Conservation (phyloP, 352 stramenopile genomes). For the Phytopythium ostracodes region DNA sequence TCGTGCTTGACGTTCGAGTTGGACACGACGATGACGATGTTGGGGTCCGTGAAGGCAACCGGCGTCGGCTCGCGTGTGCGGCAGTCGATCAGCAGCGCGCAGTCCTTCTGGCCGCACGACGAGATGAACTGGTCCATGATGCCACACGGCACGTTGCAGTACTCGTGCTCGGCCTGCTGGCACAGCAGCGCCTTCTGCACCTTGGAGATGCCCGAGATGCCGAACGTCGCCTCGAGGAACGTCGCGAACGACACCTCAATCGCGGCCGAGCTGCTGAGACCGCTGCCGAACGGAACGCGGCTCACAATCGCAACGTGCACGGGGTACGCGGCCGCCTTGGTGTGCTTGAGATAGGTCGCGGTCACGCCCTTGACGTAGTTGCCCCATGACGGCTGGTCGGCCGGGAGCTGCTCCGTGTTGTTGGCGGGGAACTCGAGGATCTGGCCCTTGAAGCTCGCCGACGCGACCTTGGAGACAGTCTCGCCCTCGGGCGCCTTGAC, state of each 20-base stretch:
- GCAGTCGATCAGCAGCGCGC: conserved; percentile 94
- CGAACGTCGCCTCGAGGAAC: conserved; percentile 89
- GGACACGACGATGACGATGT: conserved; percentile 83
- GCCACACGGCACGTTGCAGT: conserved; percentile 91
- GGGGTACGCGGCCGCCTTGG: conserved; percentile 40
- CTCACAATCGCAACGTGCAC: conserved; percentile 87
- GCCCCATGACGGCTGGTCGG: conserved; percentile 69
- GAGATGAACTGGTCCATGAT: conserved; percentile 98
- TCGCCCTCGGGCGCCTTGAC: conserved; percentile 23
- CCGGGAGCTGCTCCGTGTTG: conserved; percentile 44
- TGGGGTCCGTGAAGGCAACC: conserved; percentile 81
- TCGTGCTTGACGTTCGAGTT: conserved; percentile 96
- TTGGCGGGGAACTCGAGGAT: conserved; percentile 45
- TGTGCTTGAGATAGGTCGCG: conserved; percentile 83
- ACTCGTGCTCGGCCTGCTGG: conserved; percentile 94
- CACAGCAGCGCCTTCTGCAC: conserved; percentile 89
- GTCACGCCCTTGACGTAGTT: conserved; percentile 94
- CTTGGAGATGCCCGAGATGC: conserved; percentile 37
- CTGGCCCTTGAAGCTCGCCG: conserved; percentile 50
- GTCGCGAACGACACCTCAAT: conserved; percentile 91
- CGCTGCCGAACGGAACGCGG: conserved; percentile 90
- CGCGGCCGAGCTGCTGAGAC: conserved; percentile 90
- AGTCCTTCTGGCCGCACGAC: conserved; percentile 81
- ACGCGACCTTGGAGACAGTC: conserved; percentile 37
- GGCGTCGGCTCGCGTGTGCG: conserved; percentile 71